Conservation (phyloP, 192 early-diverging fungal species). For the Endogone sp. region DNA sequence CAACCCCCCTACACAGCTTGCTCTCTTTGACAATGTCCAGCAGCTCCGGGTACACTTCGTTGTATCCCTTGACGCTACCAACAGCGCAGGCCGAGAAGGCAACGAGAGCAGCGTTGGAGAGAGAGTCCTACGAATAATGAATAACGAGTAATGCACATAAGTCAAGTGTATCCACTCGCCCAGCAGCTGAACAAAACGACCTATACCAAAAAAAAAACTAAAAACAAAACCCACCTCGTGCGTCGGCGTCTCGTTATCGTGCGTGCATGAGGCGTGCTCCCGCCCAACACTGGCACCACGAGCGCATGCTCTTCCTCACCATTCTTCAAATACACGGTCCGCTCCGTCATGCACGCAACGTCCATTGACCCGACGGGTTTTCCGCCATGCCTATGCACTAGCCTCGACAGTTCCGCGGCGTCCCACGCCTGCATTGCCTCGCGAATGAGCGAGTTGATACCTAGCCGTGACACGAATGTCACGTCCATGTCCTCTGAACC, state of each 20-base stretch:
- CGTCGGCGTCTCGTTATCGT: slow-evolving; percentile 96
- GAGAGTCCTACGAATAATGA: too few relatives aligned
- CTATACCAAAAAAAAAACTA: slow-evolving; percentile 13
- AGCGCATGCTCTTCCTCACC: slow-evolving; percentile 13
- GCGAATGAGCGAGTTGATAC: slow-evolving; percentile 95
- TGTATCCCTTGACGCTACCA: slow-evolving; percentile 95
- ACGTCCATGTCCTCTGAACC: slow-evolving; percentile 94
- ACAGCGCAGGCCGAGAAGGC: slow-evolving; percentile 88
- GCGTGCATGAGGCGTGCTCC: slow-evolving; percentile 89
- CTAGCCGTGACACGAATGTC: slow-evolving; percentile 85
- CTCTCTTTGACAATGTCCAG: too few relatives aligned
- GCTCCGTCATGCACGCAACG: slow-evolving; percentile 51
- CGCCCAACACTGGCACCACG: slow-evolving; percentile 64
- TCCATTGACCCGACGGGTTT: slow-evolving; percentile 86
- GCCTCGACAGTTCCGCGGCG: slow-evolving; percentile 79
- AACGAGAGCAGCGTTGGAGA: slow-evolving; percentile 88
- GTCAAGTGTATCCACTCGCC: too few relatives aligned
- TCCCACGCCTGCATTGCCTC: slow-evolving; percentile 99
- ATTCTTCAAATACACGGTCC: slow-evolving; percentile 25
- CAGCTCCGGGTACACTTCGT: slow-evolving; percentile 91
- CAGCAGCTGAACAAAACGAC: too few relatives aligned
- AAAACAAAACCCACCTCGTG: slow-evolving; percentile 45
- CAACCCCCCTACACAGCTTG: slow-evolving; percentile 94
- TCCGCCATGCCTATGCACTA: slow-evolving; percentile 91
- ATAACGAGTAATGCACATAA: neutral